phyloP scores from a whole-genome alignment of 306 rosid species.

The Trifolium subterraneum region DNA sequence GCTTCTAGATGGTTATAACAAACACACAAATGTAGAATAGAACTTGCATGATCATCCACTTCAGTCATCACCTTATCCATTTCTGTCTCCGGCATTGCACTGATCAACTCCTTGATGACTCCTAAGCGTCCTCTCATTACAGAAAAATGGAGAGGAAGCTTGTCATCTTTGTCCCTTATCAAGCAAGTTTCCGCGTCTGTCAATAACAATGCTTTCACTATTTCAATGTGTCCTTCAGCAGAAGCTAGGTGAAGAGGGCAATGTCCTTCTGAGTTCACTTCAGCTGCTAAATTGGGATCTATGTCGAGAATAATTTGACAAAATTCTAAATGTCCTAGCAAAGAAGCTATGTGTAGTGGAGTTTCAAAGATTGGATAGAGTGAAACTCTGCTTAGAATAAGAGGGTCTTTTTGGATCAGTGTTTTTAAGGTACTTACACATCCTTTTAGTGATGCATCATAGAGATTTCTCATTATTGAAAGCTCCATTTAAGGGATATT shows the following conservation, averaged over 20 bases:
- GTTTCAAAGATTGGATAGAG: slow-evolving; percentile 36
- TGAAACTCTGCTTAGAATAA: slow-evolving; percentile 33
- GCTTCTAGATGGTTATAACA: slow-evolving; percentile 37
- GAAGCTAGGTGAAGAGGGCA: slow-evolving; percentile 50
- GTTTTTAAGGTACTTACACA: slow-evolving; percentile 39
- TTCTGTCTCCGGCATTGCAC: not conserved
- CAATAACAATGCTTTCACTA: slow-evolving; percentile 28
- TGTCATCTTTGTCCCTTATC: slow-evolving; percentile 37
- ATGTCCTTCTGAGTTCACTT: slow-evolving; percentile 44
- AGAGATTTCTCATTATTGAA: slow-evolving; percentile 21
- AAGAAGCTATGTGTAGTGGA: slow-evolving; percentile 47
- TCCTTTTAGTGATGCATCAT: slow-evolving; percentile 42
- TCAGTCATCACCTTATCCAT: not conserved
- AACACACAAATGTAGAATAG: slow-evolving; percentile 42
- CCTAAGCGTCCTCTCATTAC: slow-evolving; percentile 45
- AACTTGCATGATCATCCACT: slow-evolving; percentile 18
- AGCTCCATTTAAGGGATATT: slow-evolving; percentile 21
- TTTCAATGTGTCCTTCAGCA: slow-evolving; percentile 42
- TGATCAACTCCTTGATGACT: slow-evolving; percentile 23
- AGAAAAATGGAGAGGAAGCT: slow-evolving; percentile 48
- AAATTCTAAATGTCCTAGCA: slow-evolving; percentile 44
- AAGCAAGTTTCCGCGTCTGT: slow-evolving; percentile 25
- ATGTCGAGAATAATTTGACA: slow-evolving; percentile 31
- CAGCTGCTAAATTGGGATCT: slow-evolving; percentile 18
- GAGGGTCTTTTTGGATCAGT: slow-evolving; percentile 23